Base-by-base conservation (phyloP, 805 yeast genomes). In the Scheffersomyces coipomensis region DNA sequence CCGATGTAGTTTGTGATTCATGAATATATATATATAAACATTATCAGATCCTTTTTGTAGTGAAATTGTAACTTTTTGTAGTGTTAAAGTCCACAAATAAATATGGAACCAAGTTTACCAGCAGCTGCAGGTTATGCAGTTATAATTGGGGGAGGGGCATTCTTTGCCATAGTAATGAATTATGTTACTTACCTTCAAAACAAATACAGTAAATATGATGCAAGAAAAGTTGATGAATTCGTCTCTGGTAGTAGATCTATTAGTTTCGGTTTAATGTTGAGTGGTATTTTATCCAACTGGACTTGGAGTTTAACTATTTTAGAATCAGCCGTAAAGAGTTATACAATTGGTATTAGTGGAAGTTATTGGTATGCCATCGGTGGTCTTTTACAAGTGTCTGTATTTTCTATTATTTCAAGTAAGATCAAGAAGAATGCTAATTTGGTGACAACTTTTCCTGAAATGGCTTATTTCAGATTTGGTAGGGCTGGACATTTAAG, bases 321-420 rank as follows among this genome's bases (percentile, higher is more conserved):
- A 29, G 51, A 50, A 22, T 43, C 57, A 1, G 53, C 53, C 6
- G 48, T 57, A 12, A 46, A 50, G 42, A 35, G 49, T 18, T 56
- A 54, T 40, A 37, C 44, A 16, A 38, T 51, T 19, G 62, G 61
- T 2, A 27, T 56, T 32, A 40, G 49, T 26, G 62, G 61, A 2
- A 42, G 51, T 9, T 58, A 48, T 34, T 48, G 51, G 48, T 58
- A 54, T 44, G 61, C 54, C 2, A 38, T 52, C 4, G 56, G 56
- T 7, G 62, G 62, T 19, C 37, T 51, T 30, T 48, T 21, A 33
- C 62, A 58, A 35, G 63, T 65, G 10, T 52, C 64, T 7, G 62
- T 66, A n/a, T 64, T 65, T 37, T 50, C 64, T 9, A 48, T 62
- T 18, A 55, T 64, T 19, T 68, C 69, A 4, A 51, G 64, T 4